Percentiles rank a stretch among this genome's conserved stretches.
phyloP scores from a whole-genome alignment of 2,329 filamentous ascomycete species.

The Fusarium fracticaudum region DNA sequence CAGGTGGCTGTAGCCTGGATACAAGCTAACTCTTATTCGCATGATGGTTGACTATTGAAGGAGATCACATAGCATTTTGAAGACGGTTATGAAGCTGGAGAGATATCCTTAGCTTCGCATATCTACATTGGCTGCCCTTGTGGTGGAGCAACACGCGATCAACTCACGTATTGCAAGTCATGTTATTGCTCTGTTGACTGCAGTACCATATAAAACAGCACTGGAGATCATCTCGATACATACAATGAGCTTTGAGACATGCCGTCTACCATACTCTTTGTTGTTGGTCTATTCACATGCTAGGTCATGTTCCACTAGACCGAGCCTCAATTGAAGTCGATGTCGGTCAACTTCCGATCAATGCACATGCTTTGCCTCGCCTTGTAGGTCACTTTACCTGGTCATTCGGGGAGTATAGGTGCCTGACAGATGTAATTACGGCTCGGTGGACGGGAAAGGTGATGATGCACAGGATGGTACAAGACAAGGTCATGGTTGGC shows the following conservation, averaged over 20 bases:
- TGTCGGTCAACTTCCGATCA: slow-evolving; percentile 24
- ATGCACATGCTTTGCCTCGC: neutral
- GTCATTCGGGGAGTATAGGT: neutral
- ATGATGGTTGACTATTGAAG: neutral
- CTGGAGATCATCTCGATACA: neutral
- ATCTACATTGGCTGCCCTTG: neutral
- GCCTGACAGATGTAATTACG: neutral
- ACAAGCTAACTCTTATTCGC: neutral
- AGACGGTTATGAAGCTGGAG: neutral
- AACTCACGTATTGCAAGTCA: neutral
- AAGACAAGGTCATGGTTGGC: slow-evolving; percentile 6
- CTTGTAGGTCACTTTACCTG: neutral
- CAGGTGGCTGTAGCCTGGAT: neutral
- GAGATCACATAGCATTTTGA: neutral
- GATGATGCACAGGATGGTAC: neutral
- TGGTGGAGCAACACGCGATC: neutral
- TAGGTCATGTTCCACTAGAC: slow-evolving; percentile 1
- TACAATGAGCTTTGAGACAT: neutral
- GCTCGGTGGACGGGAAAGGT: slow-evolving; percentile 3
- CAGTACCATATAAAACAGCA: neutral
- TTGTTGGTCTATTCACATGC: neutral
- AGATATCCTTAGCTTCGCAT: neutral
- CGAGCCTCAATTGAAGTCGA: slow-evolving; percentile 3
- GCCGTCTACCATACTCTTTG: neutral
- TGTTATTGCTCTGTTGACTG: neutral